phyloP scores from a whole-genome alignment of 75 land plant species.

The Picea sitchensis region DNA sequence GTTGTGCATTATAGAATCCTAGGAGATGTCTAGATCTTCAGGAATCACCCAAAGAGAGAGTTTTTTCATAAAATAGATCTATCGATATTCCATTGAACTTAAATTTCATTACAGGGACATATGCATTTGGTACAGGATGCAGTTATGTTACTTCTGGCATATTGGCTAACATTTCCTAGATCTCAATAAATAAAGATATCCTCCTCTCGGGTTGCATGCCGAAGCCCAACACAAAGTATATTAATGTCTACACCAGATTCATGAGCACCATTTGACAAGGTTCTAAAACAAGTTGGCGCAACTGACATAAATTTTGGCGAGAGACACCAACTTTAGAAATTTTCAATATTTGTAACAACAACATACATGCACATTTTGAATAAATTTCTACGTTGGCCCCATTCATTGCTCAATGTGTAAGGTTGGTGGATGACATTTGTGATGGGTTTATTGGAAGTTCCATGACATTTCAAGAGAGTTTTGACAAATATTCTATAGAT shows the following conservation, averaged over 20 bases:
- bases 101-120: slow-evolving; percentile 95
- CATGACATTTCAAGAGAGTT: no score
- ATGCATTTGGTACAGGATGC: slow-evolving; percentile 95
- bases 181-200: slow-evolving; percentile 74
- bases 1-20: slow-evolving; percentile 80
- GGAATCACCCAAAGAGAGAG: slow-evolving; percentile 83
- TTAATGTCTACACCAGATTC: slow-evolving; percentile 97
- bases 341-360: no score
- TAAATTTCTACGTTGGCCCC: no score
- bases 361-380: no score
- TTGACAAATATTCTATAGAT: no score
- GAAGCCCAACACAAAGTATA: slow-evolving; percentile 94
- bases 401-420: no score
- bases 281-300: no score
- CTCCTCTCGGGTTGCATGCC: slow-evolving; percentile 88
- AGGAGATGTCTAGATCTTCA: slow-evolving; percentile 91
- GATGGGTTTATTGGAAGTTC: no score
- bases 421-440: no score
- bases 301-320: no score
- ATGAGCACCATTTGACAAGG: slow-evolving; percentile 36
- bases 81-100: slow-evolving; percentile 88
- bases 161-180: slow-evolving; percentile 66
- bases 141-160: slow-evolving; percentile 91
- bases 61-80: slow-evolving; percentile 90
- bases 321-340: no score